Evolutionary conservation across 768 basidiomycete species (phyloP).

Genomic region (Auriscalpium microsporum): DNA sequence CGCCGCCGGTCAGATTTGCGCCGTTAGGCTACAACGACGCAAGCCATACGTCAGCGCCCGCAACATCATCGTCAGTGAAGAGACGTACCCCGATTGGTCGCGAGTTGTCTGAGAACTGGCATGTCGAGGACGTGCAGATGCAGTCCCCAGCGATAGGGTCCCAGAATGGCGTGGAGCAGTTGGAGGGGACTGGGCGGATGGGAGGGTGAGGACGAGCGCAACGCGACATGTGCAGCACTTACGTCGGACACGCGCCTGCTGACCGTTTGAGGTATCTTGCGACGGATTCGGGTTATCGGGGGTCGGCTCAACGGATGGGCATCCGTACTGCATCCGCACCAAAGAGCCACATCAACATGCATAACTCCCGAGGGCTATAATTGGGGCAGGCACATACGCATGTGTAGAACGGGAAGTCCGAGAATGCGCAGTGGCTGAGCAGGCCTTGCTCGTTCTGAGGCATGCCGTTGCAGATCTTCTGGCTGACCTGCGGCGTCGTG

Average conservation of each 20-base stretch:
- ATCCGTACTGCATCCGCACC: conserved; percentile 56
- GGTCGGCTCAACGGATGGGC: conserved; percentile 47
- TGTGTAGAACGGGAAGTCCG: conserved; percentile 73
- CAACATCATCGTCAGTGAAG: background rate
- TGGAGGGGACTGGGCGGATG: conserved; percentile 43
- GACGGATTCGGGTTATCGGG: conserved; percentile 57
- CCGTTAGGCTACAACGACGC: conserved; percentile 45
- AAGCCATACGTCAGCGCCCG: background rate
- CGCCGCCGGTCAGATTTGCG: conserved; percentile 58
- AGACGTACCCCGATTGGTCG: conserved; percentile 54
- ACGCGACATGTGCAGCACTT: conserved; percentile 18
- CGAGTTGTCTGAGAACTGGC: conserved; percentile 56
- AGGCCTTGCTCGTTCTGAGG: conserved; percentile 58
- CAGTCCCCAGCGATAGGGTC: conserved; percentile 64
- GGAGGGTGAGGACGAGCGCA: background rate
- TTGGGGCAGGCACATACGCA: conserved; percentile 41
- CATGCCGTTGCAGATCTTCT: conserved; percentile 71
- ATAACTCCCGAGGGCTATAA: background rate
- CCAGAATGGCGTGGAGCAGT: conserved; percentile 77
- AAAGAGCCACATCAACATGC: no score
- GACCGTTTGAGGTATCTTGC: conserved; percentile 40
- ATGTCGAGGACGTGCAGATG: conserved; percentile 46
- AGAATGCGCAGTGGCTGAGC: conserved; percentile 51
- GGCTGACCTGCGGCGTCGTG: conserved; percentile 46
- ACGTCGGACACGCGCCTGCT: conserved; percentile 48